Conservation (phyloP, 495 filamentous ascomycete genomes). For the Talaromyces borbonicus region DNA sequence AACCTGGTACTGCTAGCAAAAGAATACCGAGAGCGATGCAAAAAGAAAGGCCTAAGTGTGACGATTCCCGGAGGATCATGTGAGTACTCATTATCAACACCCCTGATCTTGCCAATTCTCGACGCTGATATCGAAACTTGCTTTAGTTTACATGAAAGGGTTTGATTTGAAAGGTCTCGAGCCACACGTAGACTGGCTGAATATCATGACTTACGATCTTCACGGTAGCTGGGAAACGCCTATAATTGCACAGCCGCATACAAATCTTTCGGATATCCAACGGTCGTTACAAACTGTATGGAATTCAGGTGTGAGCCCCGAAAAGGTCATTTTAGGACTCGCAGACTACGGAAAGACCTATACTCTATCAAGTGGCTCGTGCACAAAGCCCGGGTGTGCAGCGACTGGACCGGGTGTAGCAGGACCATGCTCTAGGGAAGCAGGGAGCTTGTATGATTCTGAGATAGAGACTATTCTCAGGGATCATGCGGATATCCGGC, state of each 20-base stretch:
- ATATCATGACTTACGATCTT: constrained; percentile 11
- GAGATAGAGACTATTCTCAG: constrained; percentile 20
- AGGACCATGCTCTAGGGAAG: constrained; percentile 17
- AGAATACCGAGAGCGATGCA: constrained; percentile 7
- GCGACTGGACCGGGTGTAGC: constrained; percentile 12
- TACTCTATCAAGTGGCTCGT: constrained; percentile 15
- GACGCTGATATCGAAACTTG: not conserved
- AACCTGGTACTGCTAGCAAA: constrained; percentile 17
- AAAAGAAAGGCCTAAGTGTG: constrained; percentile 8
- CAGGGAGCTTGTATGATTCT: constrained; percentile 16
- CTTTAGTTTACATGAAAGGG: constrained; percentile 28
- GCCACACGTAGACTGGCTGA: constrained; percentile 30
- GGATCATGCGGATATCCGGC: constrained; percentile 12
- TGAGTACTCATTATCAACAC: not conserved
- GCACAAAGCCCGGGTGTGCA: constrained; percentile 17
- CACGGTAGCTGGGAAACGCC: constrained; percentile 21
- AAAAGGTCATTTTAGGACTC: constrained; percentile 36
- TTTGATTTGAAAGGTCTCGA: constrained; percentile 34
- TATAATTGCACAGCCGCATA: constrained; percentile 2
- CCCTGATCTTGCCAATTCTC: not conserved
- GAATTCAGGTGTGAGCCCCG: constrained; percentile 33
- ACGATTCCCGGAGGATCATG: constrained; percentile 8
- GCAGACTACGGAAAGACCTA: constrained; percentile 38
- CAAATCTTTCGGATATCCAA: constrained; percentile 7
- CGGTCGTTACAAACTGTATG: constrained; percentile 28